phyloP scores from a whole-genome alignment of 495 filamentous ascomycete genomes.

The Thozetella sp. region DNA sequence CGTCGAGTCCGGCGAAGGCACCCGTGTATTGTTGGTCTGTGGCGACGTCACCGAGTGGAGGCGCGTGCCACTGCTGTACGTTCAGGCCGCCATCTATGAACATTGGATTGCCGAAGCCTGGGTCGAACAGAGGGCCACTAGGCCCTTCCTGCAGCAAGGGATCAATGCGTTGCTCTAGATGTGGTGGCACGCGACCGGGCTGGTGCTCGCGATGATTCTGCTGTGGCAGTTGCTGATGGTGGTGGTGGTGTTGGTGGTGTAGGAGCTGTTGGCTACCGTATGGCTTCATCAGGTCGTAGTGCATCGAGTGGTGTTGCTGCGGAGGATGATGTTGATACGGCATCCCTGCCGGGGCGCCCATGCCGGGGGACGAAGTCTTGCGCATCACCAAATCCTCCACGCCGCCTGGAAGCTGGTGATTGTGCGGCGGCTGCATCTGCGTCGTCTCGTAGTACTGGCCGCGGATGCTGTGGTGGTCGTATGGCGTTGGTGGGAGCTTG shows the following conservation, averaged over 20 bases:
- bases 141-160: constrained; percentile 12
- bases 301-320: constrained; percentile 15
- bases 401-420: constrained; percentile 32
- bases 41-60: not conserved
- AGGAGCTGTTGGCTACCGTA: not conserved
- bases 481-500: constrained; percentile 54
- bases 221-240: constrained; percentile 9
- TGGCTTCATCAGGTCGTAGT: constrained; percentile 14
- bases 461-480: constrained; percentile 51
- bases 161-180: constrained; percentile 15
- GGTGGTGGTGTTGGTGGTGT: constrained; percentile 5
- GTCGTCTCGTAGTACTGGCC: constrained; percentile 67
- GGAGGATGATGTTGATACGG: not conserved
- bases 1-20: not conserved
- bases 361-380: constrained; percentile 41
- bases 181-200: constrained; percentile 12
- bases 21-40: not conserved
- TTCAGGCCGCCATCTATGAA: not conserved
- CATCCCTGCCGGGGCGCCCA: constrained; percentile 23
- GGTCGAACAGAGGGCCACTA: not conserved
- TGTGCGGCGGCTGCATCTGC: constrained; percentile 43
- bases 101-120: not conserved
- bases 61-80: not conserved
- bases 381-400: constrained; percentile 55
- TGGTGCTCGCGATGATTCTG: constrained; percentile 3